phyloP scores from a whole-genome alignment of 805 yeast species.

The Metahyphopichia silvanorum region DNA sequence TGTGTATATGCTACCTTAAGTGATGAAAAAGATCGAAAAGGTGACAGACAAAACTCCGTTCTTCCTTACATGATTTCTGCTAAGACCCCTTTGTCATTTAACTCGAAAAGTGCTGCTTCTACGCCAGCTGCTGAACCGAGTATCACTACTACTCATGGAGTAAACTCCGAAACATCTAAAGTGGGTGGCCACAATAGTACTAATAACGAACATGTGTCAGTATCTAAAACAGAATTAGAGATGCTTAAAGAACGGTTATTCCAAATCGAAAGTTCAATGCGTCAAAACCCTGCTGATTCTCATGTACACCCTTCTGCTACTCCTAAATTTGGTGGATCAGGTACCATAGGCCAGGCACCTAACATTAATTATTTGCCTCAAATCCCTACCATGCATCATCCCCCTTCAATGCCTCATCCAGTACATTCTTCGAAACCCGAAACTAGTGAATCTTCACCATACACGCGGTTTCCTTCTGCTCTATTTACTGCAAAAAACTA shows the following conservation, averaged over 20 bases:
- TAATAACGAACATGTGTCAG: not conserved
- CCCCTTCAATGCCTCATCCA: constrained; percentile 5
- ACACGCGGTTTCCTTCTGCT: too few relatives aligned
- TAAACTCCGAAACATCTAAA: not conserved
- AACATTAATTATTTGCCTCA: not conserved
- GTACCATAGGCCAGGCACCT: not conserved
- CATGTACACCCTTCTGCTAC: not conserved
- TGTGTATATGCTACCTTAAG: constrained; percentile 11
- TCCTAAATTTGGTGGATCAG: not conserved
- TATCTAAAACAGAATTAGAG: constrained; percentile 11
- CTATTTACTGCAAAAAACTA: too few relatives aligned
- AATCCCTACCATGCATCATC: not conserved
- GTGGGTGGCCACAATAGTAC: not conserved
- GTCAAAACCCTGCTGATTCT: not conserved
- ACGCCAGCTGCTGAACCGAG: not conserved
- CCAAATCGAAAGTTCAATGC: constrained; percentile 12
- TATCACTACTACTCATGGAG: not conserved
- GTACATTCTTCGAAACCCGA: not conserved
- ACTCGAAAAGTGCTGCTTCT: not conserved
- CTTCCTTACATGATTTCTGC: constrained; percentile 18
- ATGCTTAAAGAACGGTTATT: constrained; percentile 15
- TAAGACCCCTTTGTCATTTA: constrained; percentile 13
- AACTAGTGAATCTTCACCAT: too few relatives aligned
- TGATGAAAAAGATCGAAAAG: constrained; percentile 1
- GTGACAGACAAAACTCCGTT: not conserved